phyloP scores from a whole-genome alignment of 768 basidiomycete genomes.

The Tylopilus intermedius region DNA sequence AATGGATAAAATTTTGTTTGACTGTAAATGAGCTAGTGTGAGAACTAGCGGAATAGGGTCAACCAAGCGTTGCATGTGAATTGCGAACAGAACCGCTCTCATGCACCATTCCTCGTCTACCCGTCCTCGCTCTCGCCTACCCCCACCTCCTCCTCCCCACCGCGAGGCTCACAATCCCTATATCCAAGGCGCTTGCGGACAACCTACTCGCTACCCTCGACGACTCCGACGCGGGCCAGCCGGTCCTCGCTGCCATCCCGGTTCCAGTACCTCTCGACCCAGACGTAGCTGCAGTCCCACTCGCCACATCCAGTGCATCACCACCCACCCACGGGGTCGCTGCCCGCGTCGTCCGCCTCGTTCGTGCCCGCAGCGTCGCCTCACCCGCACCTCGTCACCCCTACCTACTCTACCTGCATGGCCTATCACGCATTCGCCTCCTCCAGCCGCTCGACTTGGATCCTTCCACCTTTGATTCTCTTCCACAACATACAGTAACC shows the following conservation, averaged over 20 bases:
- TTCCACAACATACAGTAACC: constrained; percentile 42
- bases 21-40: not conserved
- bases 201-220: constrained; percentile 63
- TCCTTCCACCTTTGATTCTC: constrained; percentile 25
- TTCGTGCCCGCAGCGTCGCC: constrained; percentile 48
- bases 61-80: not conserved
- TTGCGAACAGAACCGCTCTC: not conserved
- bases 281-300: constrained; percentile 1
- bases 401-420: constrained; percentile 68
- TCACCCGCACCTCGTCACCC: constrained; percentile 42
- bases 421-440: constrained; percentile 62
- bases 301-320: constrained; percentile 7
- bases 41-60: not conserved
- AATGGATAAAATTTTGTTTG: constrained; percentile 32
- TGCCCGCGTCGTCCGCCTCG: constrained; percentile 66
- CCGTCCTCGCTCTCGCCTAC: constrained; percentile 63
- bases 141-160: constrained; percentile 75
- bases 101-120: constrained; percentile 41
- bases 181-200: constrained; percentile 58
- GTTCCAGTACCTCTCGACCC: constrained; percentile 30
- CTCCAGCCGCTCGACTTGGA: constrained; percentile 34
- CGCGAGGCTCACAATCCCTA: constrained; percentile 61
- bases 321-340: constrained; percentile 61
- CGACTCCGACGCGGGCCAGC: constrained; percentile 57
- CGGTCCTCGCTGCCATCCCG: constrained; percentile 66